Base-by-base conservation (phyloP, 2,329 filamentous ascomycete species). In the Penicillium griseofulvum region DNA sequence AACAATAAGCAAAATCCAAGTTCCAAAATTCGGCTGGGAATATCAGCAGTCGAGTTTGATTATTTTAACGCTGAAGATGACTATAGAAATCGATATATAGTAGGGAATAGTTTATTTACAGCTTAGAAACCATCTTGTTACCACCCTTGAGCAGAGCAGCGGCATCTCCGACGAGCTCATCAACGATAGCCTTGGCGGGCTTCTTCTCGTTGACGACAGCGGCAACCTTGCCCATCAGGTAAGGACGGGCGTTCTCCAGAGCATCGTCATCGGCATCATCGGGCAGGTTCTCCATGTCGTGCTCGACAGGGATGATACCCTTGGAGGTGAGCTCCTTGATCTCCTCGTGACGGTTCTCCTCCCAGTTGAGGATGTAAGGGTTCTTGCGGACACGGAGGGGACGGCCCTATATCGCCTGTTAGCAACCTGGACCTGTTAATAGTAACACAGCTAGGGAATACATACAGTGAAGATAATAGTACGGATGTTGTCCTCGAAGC, bases 221-320 rank as follows among this genome's bases (percentile, higher is more conserved):
- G 36, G 94, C 89, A 58, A 90, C 93, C 83, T 97, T 95, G 74
- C 94, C 94, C 94, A 99, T 99, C 66, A 97, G 78, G 81, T 86
- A 96, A 14, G 92, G 92, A 56, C 91, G 84, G 69, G 91, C 92
- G 71, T 94, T 91, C 74, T 97, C 94, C 79, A 99, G 86, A 33
- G 88, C 84, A 38, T 97, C 91, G 57, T 97, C 92, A 55, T 90
- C 84, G 57, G 89, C 83, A 45, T 88, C 85, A 61, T 81, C 80
- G 22, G 83, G 81, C 68, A 96, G 76, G 76, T 88, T 89, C 80
- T 99, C 94, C 33, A 99, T 84, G 71, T 99, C 94, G 67, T 90
- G 83, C 81, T 97, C 94, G 62, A 96, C 95, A 44, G 94, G 94
- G 65, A 99, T 90, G 71, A 90, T 80, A 67, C 94, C 94, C 85